A percentile compares a stretch with the other conserved stretches of the same genome.
These are phyloP conservation scores for Puccinellia tenuiflora DNA, from an alignment of 176 grass and related monocot genomes.

Conservation along the genomic window DNA sequence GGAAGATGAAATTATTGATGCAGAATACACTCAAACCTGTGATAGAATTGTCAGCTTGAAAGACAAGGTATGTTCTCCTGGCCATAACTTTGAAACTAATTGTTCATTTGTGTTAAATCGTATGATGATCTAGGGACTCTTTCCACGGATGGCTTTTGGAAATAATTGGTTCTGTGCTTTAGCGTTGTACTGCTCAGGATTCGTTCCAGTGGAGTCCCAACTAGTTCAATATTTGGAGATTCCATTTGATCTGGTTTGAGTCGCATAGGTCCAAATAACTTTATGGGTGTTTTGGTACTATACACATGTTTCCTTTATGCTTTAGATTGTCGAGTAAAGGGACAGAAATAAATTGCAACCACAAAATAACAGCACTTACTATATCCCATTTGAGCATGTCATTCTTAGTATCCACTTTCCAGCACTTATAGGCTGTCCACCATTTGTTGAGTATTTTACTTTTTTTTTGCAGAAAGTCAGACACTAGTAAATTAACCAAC, in stretches of 20 bases:
- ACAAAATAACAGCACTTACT: background rate
- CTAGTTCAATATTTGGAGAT: constrained; percentile 8
- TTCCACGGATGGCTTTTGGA: background rate
- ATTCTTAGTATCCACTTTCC: background rate
- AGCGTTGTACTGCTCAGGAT: background rate
- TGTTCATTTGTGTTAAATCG: background rate
- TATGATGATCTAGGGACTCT: background rate
- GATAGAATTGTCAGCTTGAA: constrained; percentile 83
- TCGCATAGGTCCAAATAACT: background rate
- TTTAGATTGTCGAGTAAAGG: background rate
- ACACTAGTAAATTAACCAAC: background rate
- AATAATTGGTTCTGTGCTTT: constrained; percentile 9
- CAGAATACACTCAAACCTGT: constrained; percentile 71
- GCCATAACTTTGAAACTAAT: constrained; percentile 12
- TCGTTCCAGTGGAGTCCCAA: background rate
- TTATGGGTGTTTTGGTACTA: constrained; percentile 5
- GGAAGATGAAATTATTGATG: constrained; percentile 81
- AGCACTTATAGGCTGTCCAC: background rate
- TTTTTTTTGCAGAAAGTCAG: background rate
- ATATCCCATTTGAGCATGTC: too few relatives aligned
- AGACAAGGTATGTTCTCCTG: constrained; percentile 60
- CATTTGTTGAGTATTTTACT: background rate
- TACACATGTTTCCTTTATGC: constrained; percentile 1
- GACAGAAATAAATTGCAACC: background rate
- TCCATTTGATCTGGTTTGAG: constrained; percentile 7